phyloP scores from a whole-genome alignment of 805 yeast species.

The Metahyphopichia silvanorum region DNA sequence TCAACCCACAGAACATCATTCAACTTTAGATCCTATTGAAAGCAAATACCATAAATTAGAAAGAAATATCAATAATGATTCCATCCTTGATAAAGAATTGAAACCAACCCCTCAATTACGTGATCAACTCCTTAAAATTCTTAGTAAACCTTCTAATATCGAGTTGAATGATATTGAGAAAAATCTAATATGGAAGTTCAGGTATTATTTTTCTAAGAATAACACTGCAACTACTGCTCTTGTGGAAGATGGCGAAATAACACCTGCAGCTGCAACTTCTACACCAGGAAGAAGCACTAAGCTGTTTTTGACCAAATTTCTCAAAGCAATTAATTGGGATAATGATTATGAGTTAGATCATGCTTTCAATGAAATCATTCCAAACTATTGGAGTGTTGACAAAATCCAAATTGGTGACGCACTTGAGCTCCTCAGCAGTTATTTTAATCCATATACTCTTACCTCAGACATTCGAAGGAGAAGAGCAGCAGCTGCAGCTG shows the following conservation, averaged over 20 bases:
- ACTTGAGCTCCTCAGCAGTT: conserved; percentile 77
- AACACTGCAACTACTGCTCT: conserved; percentile 34
- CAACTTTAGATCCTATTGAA: conserved; percentile 72
- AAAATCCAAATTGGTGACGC: conserved; percentile 83
- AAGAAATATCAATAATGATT: conserved; percentile 69
- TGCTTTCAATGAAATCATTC: conserved; percentile 65
- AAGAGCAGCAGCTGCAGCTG: conserved; percentile 1
- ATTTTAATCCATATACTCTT: conserved; percentile 52
- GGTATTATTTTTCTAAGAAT: conserved; percentile 60
- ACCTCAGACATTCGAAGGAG: conserved; percentile 7
- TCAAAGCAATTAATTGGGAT: conserved; percentile 85
- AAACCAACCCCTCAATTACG: conserved; percentile 85
- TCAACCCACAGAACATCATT: conserved; percentile 6
- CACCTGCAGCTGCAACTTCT: conserved; percentile 4
- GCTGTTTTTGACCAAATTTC: conserved; percentile 64
- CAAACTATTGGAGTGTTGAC: conserved; percentile 57
- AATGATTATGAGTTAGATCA: conserved; percentile 79
- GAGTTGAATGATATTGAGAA: conserved; percentile 79
- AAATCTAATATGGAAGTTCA: conserved; percentile 84
- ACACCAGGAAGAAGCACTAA: conserved; percentile 40
- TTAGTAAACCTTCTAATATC: conserved; percentile 79
- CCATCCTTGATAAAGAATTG: conserved; percentile 75
- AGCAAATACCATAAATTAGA: conserved; percentile 80
- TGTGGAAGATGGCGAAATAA: conserved; percentile 5
- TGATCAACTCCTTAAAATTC: conserved; percentile 65